Evolutionary conservation across 176 grass and related monocot genomes (phyloP).

Genomic region (Rhynchospora breviuscula): DNA sequence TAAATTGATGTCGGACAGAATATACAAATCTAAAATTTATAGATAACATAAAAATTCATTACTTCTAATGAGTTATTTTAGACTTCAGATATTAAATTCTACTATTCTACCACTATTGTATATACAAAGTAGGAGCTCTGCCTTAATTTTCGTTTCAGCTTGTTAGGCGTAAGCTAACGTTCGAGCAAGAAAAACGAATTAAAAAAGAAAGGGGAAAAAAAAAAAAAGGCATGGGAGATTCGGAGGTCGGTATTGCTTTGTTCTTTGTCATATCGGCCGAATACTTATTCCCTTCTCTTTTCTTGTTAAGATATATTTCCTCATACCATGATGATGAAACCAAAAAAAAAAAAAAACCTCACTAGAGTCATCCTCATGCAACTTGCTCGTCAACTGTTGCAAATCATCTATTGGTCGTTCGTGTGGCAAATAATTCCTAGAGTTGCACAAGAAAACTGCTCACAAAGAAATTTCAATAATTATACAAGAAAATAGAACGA

Average conservation of each 20-base stretch:
- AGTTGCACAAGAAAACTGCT: not conserved
- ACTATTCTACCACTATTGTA: too few relatives aligned
- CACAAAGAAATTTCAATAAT: not conserved
- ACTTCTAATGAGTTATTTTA: too few relatives aligned
- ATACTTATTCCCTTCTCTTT: conserved; percentile 5
- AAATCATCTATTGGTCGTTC: not conserved
- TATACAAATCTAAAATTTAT: too few relatives aligned
- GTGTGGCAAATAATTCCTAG: not conserved
- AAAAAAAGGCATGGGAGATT: not conserved
- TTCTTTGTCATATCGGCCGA: not conserved
- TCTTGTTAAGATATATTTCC: not conserved
- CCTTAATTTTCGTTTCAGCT: too few relatives aligned
- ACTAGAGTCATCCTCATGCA: not conserved
- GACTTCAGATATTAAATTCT: too few relatives aligned
- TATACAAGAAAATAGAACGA: not conserved
- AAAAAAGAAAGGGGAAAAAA: not conserved
- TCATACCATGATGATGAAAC: not conserved
- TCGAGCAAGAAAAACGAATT: too few relatives aligned
- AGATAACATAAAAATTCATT: too few relatives aligned
- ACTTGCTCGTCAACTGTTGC: not conserved
- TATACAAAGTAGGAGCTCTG: too few relatives aligned
- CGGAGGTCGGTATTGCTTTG: not conserved
- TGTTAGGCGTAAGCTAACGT: too few relatives aligned
- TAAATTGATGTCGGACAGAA: too few relatives aligned
- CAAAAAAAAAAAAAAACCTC: not conserved